Base-by-base conservation (phyloP, 805 yeast genomes). In the Wickerhamiella dianesei region DNA sequence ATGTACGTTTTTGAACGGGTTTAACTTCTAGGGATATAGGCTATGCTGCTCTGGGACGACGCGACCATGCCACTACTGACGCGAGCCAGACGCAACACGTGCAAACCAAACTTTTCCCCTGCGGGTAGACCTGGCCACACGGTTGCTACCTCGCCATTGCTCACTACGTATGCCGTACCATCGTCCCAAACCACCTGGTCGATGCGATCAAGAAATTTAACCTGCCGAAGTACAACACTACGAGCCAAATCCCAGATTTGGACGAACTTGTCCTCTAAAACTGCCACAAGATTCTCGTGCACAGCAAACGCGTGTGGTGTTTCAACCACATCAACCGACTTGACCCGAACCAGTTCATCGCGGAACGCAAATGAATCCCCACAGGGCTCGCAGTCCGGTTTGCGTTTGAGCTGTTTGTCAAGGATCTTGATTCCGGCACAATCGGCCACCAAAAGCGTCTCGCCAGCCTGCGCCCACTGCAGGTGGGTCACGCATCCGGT, bases 1-100 rank as follows among this genome's bases (percentile, higher is more conserved):
- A 64, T 74, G 3, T 74, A 70, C 52, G 56, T 70, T 40, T 68
- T 67, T 44, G 61, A 59, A 48, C 57, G 67, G 12, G 32, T 25
- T 25, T 12, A 12, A 25, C 9, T 25, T 25, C 9, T 25, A 25
- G 32, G 32, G 12, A 25, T 12, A 12, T 25, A 25, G 32, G 12
- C 32, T 6, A 25, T 6, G 12, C 32, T 25, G 32, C 12, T 25
- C 6, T 6, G 9, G 9, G 32, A 25, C 32, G 9, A 25, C 32
- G 32, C 32, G 12, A 25, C 9, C 9, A 25, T 6, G 9, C 32
- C 32, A 25, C 12, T 12, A 12, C 32, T 12, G 12, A 25, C 12
- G 12, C 32, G 9, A 6, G 32, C 32, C 32, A 25, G 12, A 12
- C 12, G 32, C 32, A 6, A 12, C 12, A 12, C 32, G 9, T 25